Conservation (phyloP, 2,329 filamentous ascomycete species). For the Trichoderma gracile region DNA sequence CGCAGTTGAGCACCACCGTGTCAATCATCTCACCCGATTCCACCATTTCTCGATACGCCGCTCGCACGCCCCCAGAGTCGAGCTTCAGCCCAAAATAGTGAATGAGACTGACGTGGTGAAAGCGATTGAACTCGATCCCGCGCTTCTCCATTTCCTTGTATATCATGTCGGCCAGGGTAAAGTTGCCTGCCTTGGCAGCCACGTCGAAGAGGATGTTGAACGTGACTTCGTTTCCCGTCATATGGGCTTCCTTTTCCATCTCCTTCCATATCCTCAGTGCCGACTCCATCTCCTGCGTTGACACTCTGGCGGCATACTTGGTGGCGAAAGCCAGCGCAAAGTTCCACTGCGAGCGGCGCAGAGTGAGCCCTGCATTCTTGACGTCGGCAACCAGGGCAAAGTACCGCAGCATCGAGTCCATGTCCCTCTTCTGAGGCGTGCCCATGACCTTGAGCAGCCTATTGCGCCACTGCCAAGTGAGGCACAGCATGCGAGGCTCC, state of each 20-base stretch:
- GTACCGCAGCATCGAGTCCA: constrained; percentile 74
- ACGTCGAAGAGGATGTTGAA: constrained; percentile 93
- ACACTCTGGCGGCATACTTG: constrained; percentile 62
- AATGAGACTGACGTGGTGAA: constrained; percentile 79
- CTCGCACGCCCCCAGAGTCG: constrained; percentile 72
- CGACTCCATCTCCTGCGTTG: constrained; percentile 59
- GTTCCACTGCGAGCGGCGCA: constrained; percentile 76
- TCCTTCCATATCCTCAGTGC: constrained; percentile 80
- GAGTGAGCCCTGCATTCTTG: constrained; percentile 67
- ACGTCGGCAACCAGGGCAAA: constrained; percentile 83
- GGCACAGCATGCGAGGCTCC: constrained; percentile 52
- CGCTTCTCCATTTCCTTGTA: constrained; percentile 77
- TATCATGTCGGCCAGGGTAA: constrained; percentile 78
- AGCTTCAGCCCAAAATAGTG: constrained; percentile 76
- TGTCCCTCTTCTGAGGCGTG: constrained; percentile 57
- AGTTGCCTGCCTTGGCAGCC: constrained; percentile 83
- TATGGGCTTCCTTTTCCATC: constrained; percentile 74
- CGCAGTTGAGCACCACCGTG: constrained; percentile 80
- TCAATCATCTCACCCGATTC: constrained; percentile 84
- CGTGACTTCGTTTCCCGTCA: constrained; percentile 72
- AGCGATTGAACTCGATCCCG: constrained; percentile 69
- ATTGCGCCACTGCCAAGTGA: constrained; percentile 57
- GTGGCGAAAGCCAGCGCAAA: constrained; percentile 78
- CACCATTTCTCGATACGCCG: constrained; percentile 81
- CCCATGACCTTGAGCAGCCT: constrained; percentile 69